These are phyloP conservation scores for Colletotrichum euphorbiae DNA, from an alignment of 2,329 filamentous ascomycete genomes.

Conservation along the genomic window DNA sequence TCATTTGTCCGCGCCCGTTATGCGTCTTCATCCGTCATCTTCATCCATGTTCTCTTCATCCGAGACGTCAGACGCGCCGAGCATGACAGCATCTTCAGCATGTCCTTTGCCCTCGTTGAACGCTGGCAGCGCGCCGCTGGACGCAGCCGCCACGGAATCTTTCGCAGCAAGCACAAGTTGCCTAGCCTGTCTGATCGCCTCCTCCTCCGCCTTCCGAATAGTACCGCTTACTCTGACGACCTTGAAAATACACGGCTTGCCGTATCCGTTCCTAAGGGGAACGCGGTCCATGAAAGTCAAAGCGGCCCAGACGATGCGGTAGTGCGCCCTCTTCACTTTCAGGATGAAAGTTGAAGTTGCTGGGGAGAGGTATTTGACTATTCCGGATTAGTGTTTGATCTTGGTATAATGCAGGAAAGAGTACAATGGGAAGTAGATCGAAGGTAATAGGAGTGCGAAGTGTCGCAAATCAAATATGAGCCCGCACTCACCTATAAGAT, in stretches of 20 bases:
- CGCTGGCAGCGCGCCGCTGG: conserved; percentile 16
- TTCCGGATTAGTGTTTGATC: not conserved
- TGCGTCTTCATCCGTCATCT: conserved; percentile 54
- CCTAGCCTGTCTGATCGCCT: conserved; percentile 83
- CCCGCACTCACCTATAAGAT: conserved; percentile 70
- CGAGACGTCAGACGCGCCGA: conserved; percentile 54
- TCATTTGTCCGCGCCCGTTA: too few relatives aligned
- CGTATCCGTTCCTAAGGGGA: conserved; percentile 62
- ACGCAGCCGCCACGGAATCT: conserved; percentile 43
- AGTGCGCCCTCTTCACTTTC: conserved; percentile 83
- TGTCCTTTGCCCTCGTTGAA: conserved; percentile 69
- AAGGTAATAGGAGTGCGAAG: not conserved
- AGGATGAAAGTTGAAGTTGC: conserved; percentile 97
- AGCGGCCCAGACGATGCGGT: conserved; percentile 89
- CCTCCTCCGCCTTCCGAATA: conserved; percentile 91
- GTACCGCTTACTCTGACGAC: conserved; percentile 92
- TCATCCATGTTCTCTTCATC: conserved; percentile 61
- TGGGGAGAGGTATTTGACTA: conserved; percentile 91
- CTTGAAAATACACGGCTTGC: conserved; percentile 79
- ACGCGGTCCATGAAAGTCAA: conserved; percentile 82
- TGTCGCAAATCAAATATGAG: not conserved
- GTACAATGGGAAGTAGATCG: too few relatives aligned
- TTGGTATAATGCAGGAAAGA: too few relatives aligned
- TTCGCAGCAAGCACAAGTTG: conserved; percentile 76
- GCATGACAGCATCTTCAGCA: conserved; percentile 64